phyloP scores from a whole-genome alignment of 352 stramenopile species.

The Phytophthora brassicae region DNA sequence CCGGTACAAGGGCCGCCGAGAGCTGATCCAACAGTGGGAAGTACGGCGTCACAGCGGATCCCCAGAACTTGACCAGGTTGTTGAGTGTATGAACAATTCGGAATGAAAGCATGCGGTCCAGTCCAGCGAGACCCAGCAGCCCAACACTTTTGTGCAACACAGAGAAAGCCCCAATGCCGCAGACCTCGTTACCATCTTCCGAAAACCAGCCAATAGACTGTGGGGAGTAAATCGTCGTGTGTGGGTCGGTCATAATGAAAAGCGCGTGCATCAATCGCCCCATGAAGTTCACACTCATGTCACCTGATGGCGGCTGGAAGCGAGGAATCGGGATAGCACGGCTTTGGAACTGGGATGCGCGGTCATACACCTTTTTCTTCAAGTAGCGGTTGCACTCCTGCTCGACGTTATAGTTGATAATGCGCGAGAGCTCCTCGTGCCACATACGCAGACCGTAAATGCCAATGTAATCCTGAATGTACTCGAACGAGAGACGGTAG shows the following conservation, averaged over 20 bases:
- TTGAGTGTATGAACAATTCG: conserved; percentile 93
- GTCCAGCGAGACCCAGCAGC: conserved; percentile 86
- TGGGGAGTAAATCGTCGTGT: conserved; percentile 91
- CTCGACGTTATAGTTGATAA: conserved; percentile 97
- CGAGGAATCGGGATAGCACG: conserved; percentile 92
- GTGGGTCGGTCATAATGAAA: conserved; percentile 92
- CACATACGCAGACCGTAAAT: conserved; percentile 95
- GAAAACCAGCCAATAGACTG: conserved; percentile 94
- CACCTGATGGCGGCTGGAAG: conserved; percentile 81
- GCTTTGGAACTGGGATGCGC: conserved; percentile 90
- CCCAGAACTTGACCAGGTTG: conserved; percentile 94
- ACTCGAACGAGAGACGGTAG: conserved; percentile 92
- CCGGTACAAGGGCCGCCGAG: conserved; percentile 73
- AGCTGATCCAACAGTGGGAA: conserved; percentile 89
- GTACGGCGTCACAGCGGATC: conserved; percentile 87
- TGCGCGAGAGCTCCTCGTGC: conserved; percentile 93
- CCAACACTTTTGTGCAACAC: conserved; percentile 92
- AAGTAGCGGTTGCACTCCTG: conserved; percentile 95
- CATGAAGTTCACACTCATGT: conserved; percentile 94
- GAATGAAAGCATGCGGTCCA: conserved; percentile 93
- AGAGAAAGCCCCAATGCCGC: conserved; percentile 87
- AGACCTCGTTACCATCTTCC: conserved; percentile 82
- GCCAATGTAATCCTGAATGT: conserved; percentile 96
- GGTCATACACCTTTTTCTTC: conserved; percentile 94
- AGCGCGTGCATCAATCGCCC: conserved; percentile 91